Evolutionary conservation across 305 asterid genomes (phyloP).

Genomic region (Coffea humblotiana): DNA sequence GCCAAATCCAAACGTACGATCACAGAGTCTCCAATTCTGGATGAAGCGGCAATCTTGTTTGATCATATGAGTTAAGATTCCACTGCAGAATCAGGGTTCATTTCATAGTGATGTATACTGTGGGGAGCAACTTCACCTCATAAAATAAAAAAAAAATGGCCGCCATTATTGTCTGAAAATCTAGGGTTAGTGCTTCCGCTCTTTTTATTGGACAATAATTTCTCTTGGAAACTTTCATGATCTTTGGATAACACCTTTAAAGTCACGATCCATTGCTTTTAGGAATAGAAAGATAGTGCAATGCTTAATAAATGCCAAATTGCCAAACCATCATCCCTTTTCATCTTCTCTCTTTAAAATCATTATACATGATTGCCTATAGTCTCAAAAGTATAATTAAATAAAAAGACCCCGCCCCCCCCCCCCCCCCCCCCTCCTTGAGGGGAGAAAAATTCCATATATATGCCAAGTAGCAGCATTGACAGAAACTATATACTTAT

Average conservation of each 20-base stretch:
- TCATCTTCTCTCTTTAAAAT: slow-evolving; percentile 13
- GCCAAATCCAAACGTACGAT: no score
- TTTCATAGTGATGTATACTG: slow-evolving; percentile 2
- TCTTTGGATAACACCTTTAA: slow-evolving; percentile 48
- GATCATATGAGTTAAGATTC: background rate
- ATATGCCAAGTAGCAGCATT: background rate
- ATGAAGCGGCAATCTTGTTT: background rate
- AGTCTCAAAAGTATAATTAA: slow-evolving; percentile 9
- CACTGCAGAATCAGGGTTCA: background rate
- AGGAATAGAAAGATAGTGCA: slow-evolving; percentile 44
- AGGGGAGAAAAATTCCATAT: background rate
- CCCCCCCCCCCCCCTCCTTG: no score
- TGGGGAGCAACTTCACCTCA: slow-evolving; percentile 10
- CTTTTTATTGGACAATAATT: slow-evolving; percentile 42
- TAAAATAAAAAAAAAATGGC: background rate
- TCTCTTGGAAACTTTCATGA: slow-evolving; percentile 24
- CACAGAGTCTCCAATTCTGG: background rate
- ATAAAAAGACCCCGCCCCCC: background rate
- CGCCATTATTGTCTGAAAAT: slow-evolving; percentile 14
- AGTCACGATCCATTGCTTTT: slow-evolving; percentile 55
- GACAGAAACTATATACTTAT: background rate
- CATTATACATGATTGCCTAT: background rate
- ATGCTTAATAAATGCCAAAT: slow-evolving; percentile 36
- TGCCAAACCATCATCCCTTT: slow-evolving; percentile 36
- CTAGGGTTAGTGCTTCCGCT: slow-evolving; percentile 40